Percentiles rank a stretch among this genome's conserved stretches.
Conservation (phyloP, 306 rosid species). For the Prunus mira region DNA sequence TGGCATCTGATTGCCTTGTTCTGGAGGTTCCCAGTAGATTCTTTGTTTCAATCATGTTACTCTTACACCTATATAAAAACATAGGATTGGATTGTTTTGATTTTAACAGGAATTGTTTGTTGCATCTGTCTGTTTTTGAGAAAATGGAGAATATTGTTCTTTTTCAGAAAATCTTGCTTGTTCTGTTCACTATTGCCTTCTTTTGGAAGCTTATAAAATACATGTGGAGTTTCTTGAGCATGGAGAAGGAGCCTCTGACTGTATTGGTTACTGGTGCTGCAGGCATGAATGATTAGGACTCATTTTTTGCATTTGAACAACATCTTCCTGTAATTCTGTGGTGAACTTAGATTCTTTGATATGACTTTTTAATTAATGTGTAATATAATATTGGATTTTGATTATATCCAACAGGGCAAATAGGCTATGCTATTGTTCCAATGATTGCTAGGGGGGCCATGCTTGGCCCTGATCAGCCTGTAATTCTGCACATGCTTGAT, state of each 20-base stretch:
- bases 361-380: neutral
- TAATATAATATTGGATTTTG: slow-evolving; percentile 5
- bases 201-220: slow-evolving; percentile 64
- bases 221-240: slow-evolving; percentile 59
- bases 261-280: slow-evolving; percentile 84
- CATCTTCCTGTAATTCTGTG: neutral
- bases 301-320: neutral
- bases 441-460: slow-evolving; percentile 77
- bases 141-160: slow-evolving; percentile 28
- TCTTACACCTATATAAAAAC: neutral
- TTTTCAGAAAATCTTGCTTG: slow-evolving; percentile 45
- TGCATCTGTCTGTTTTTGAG: slow-evolving; percentile 29
- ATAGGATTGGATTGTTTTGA: slow-evolving; percentile 20
- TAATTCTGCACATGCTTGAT: slow-evolving; percentile 73
- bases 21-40: slow-evolving; percentile 25
- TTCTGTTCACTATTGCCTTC: slow-evolving; percentile 42
- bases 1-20: slow-evolving; percentile 52
- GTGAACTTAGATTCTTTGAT: neutral
- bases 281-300: slow-evolving; percentile 45
- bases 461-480: slow-evolving; percentile 69
- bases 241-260: slow-evolving; percentile 62
- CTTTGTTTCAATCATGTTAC: slow-evolving; percentile 14
- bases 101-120: slow-evolving; percentile 15
- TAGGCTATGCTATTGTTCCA: slow-evolving; percentile 78
- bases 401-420: slow-evolving; percentile 49